phyloP scores from a whole-genome alignment of 352 stramenopile species.

The Globisporangium paddicum region DNA sequence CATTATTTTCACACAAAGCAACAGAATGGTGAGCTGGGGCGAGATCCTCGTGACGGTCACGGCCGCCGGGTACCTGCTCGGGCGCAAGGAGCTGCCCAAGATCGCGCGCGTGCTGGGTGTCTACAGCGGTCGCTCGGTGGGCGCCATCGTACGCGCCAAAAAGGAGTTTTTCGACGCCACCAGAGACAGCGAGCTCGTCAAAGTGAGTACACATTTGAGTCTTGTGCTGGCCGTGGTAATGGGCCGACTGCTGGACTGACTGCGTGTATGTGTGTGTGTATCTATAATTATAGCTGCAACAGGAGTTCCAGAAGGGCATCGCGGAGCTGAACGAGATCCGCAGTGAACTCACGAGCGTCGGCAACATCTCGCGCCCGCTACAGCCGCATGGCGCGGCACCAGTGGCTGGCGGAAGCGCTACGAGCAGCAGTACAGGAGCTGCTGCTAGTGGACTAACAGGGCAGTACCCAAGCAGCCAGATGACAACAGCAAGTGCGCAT shows the following conservation, averaged over 20 bases:
- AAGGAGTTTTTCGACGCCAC: constrained; percentile 84
- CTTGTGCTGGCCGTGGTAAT: not conserved
- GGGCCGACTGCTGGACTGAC: not conserved
- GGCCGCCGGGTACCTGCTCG: constrained; percentile 58
- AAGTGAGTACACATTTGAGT: constrained; percentile 19
- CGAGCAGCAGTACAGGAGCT: constrained; percentile 1
- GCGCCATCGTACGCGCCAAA: constrained; percentile 70
- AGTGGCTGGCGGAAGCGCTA: not conserved
- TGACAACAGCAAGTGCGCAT: not conserved
- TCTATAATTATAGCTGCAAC: constrained; percentile 49
- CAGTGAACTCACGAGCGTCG: constrained; percentile 64
- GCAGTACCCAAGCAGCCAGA: not conserved
- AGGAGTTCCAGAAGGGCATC: constrained; percentile 72
- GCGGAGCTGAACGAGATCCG: constrained; percentile 81
- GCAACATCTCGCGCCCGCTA: constrained; percentile 51
- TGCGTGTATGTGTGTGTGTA: not conserved
- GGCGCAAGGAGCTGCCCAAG: constrained; percentile 67
- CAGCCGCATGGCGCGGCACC: constrained; percentile 27
- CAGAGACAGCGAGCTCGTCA: constrained; percentile 74
- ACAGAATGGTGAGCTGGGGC: constrained; percentile 60
- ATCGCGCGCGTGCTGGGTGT: constrained; percentile 51
- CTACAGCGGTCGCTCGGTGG: constrained; percentile 58
- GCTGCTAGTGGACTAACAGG: not conserved
- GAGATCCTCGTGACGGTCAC: constrained; percentile 66
- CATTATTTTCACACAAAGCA: not conserved